Evolutionary conservation across 345 rosid species (phyloP).

Genomic region (Pugionium dolabratum): DNA sequence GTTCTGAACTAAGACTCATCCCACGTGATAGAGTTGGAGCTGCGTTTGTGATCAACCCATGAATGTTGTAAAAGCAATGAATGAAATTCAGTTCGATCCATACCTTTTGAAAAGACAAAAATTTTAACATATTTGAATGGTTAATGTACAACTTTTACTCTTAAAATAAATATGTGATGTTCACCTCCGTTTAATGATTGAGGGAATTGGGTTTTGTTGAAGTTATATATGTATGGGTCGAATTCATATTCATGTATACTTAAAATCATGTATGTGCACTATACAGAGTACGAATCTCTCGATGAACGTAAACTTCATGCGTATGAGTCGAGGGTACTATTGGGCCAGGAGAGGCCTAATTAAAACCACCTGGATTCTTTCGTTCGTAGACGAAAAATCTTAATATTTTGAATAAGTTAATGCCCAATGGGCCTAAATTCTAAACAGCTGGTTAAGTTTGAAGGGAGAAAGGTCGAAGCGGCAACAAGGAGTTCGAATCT

Average conservation of each 20-base stretch:
- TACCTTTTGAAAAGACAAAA: not conserved
- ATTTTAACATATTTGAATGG: constrained; percentile 2
- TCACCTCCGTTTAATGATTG: not conserved
- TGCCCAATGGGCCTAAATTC: constrained; percentile 25
- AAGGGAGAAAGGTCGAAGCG: constrained; percentile 34
- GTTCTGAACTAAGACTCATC: constrained; percentile 89
- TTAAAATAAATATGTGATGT: constrained; percentile 26
- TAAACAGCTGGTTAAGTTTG: not conserved
- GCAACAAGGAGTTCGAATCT: constrained; percentile 44
- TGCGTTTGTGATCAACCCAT: constrained; percentile 23
- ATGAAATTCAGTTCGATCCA: not conserved
- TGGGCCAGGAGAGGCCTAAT: not conserved
- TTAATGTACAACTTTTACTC: constrained; percentile 7
- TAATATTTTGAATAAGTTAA: not conserved
- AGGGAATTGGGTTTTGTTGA: not conserved
- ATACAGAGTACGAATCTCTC: not conserved
- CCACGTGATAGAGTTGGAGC: constrained; percentile 97
- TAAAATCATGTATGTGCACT: not conserved
- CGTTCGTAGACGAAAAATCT: not conserved
- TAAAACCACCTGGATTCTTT: not conserved
- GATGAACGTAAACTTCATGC: not conserved
- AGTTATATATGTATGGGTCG: not conserved
- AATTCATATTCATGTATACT: not conserved
- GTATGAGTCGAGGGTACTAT: not conserved
- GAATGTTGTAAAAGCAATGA: constrained; percentile 5